These are phyloP conservation scores for Butyriboletus loyo DNA, from an alignment of 768 basidiomycete genomes.

Conservation along the genomic window DNA sequence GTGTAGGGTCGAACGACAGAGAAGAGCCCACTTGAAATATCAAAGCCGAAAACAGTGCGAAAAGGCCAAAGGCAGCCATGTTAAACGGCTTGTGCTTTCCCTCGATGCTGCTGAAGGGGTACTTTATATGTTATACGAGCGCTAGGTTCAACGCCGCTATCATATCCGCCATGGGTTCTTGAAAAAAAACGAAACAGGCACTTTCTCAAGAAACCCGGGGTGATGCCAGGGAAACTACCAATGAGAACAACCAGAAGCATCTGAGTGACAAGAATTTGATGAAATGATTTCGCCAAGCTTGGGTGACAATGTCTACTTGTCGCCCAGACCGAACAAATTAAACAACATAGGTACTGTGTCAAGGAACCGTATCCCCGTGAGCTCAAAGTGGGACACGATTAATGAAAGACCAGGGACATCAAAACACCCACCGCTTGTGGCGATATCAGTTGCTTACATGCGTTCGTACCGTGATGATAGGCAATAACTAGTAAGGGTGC, in stretches of 20 bases:
- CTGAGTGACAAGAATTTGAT: not conserved
- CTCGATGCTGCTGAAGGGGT: not conserved
- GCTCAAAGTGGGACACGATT: too few species aligned
- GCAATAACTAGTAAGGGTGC: too few species aligned
- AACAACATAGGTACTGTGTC: too few species aligned
- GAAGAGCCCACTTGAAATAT: constrained; percentile 6
- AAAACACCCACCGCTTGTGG: too few species aligned
- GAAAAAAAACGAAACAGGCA: too few species aligned
- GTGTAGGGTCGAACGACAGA: not conserved
- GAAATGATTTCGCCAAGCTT: not conserved
- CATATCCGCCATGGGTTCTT: not conserved
- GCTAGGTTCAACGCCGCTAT: constrained; percentile 1
- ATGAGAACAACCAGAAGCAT: not conserved
- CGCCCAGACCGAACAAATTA: too few species aligned
- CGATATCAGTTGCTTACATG: too few species aligned
- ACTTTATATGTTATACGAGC: constrained; percentile 14
- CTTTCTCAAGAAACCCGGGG: not conserved
- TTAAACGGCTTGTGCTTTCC: not conserved
- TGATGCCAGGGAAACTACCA: not conserved
- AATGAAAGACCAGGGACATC: too few species aligned
- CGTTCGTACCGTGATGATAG: too few species aligned
- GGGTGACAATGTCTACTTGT: not conserved
- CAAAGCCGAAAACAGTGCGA: not conserved
- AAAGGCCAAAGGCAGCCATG: constrained; percentile 10
- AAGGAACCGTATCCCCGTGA: too few species aligned